Base-by-base conservation (phyloP, 2,329 filamentous ascomycete genomes). In the Biscogniauxia sp. region DNA sequence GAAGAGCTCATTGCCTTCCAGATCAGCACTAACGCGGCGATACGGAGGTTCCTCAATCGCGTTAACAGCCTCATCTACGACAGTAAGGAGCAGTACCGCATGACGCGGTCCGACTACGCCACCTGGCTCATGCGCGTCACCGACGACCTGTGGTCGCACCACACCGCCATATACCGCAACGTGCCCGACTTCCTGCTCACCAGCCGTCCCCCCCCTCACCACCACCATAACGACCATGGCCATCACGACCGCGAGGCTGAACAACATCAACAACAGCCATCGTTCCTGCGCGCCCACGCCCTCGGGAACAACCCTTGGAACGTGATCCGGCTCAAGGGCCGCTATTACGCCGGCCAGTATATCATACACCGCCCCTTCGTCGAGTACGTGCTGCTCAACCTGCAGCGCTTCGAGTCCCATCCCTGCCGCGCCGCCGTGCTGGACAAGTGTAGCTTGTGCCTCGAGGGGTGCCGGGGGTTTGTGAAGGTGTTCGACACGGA, bases 381-480 rank as follows among this genome's bases (percentile, higher is more conserved):
- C 17, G 37, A 45, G 17, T 45, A 45, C 37, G 17, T 45, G 17
- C 37, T 45, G 17, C 37, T 45, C 5, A 45, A 45, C 37, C 37
- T 45, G 37, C 15, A 2, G 17, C 37, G 37, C 37, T n/a, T 45
- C 37, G 37, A 45, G 28, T 45, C 37, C 37, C 37, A 45, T 6
- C 37, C 37, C 37, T 45, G 37, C 37, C 13, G 17, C 13, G 37
- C 37, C 15, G 37, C 37, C 6, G 37, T 45, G 37, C 15, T 45
- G 15, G 37, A 45, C 17, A 45, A 45, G 17, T 45, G 50, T 61
- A 60, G 5, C 63, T 32, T 7, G 28, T 32, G 28, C 28, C 28
- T 32, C 28, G 28, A 32, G 28, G 28, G 28, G 28, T 32, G 28
- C 11, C 7, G 28, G 3, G 28, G 28, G 28, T 32, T 32, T 7